Base-by-base conservation (phyloP, 495 filamentous ascomycete genomes). In the Talaromyces thailandensis region DNA sequence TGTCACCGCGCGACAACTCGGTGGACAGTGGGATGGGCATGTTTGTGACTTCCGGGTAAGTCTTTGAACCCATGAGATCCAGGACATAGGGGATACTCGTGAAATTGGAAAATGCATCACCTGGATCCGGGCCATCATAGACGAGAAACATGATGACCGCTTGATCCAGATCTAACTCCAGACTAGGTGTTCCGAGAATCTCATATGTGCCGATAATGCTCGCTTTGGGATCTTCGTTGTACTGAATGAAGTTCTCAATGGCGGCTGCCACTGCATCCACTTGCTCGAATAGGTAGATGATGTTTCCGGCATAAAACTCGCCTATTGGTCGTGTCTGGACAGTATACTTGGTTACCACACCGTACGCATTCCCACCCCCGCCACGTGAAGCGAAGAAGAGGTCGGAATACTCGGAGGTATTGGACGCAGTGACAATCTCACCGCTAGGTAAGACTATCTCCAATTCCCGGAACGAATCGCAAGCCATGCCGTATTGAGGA, bases 311-410 rank as follows among this genome's bases (percentile, higher is more conserved):
- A 35, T 64, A 72, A 31, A 74, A 65, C 12, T 67, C 56, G 1
- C 71, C 71, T 24, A 67, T 63, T 3, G 66, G 68, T 24, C 66
- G 63, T 32, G 66, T 70, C 43, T 71, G 69, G 0, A 71, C 69
- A 11, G 69, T 71, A 31, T 71, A 71, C 56, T 71, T 71, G 0
- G 69, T 71, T 5, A 82, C 77, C 28, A 82, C 70, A 23, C 75
- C 81, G 61, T 82, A 83, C 35, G 76, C 81, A 53, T 80, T 78
- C 6, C 72, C 71, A 21, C 82, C 81, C 9, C 75, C 75, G 9
- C 84, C 84, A 12, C 82, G 75, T 29, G 84, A 71, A 3, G 76
- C 78, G 24, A 79, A 87, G 74, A 85, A 87, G 12, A 87, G 78
- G 58, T 87, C 84, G 0, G 79, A 58, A 64, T 87, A 40, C 18